phyloP scores from a whole-genome alignment of 129 eudicot species.

The Arctium lappa region DNA sequence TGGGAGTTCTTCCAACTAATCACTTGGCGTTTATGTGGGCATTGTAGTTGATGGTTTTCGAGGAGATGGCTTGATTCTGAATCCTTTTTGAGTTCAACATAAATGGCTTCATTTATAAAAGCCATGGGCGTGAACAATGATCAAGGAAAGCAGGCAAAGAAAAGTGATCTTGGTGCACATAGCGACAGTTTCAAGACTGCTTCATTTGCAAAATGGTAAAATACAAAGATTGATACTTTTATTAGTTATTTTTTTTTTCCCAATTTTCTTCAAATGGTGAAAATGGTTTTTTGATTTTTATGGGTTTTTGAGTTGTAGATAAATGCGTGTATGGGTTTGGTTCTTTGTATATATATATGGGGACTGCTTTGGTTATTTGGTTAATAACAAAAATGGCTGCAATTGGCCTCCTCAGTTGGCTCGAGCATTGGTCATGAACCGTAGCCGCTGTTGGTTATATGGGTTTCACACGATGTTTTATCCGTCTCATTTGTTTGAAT shows the following conservation, averaged over 20 bases:
- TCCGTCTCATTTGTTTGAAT: background rate
- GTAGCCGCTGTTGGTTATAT: background rate
- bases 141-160: slow-evolving; percentile 25
- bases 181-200: slow-evolving; percentile 4
- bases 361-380: slow-evolving; percentile 6
- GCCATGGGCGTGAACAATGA: slow-evolving; percentile 31
- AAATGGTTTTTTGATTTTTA: slow-evolving; percentile 13
- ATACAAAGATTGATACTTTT: slow-evolving; percentile 22
- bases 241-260: background rate
- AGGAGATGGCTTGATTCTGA: slow-evolving; percentile 31
- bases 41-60: slow-evolving; percentile 38
- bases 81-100: slow-evolving; percentile 39
- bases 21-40: background rate
- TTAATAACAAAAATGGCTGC: background rate
- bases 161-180: slow-evolving; percentile 21
- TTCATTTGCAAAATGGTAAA: slow-evolving; percentile 17
- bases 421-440: background rate
- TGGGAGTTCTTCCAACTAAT: background rate
- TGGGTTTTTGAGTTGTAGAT: slow-evolving; percentile 6
- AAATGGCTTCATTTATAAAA: slow-evolving; percentile 22
- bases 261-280: slow-evolving; percentile 21
- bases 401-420: background rate
- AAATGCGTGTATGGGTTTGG: slow-evolving; percentile 23
- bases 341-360: slow-evolving; percentile 29
- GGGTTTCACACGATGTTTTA: background rate